Evolutionary conservation across 495 filamentous ascomycete genomes (phyloP).

Genomic region (Tetracladium setigerum): DNA sequence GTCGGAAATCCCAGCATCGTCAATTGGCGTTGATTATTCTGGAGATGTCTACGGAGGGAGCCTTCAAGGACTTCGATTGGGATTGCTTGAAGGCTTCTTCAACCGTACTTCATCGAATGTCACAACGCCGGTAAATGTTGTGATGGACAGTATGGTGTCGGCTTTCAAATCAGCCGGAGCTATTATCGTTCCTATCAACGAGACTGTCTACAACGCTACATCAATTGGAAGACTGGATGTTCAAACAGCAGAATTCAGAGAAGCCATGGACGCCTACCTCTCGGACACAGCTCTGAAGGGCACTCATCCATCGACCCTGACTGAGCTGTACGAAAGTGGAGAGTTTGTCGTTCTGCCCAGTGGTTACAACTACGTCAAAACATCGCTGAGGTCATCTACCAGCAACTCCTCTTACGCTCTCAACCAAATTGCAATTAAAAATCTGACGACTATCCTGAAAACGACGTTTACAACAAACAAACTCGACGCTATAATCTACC

Average conservation of each 20-base stretch:
- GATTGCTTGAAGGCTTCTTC: slow-evolving; percentile 42
- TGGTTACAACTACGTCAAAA: slow-evolving; percentile 44
- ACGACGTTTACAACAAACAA: slow-evolving; percentile 37
- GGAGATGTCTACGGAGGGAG: slow-evolving; percentile 21
- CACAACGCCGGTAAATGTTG: slow-evolving; percentile 43
- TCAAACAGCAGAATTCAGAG: slow-evolving; percentile 49
- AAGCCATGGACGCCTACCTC: slow-evolving; percentile 42
- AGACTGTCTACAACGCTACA: slow-evolving; percentile 41
- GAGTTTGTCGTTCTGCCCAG: slow-evolving; percentile 49
- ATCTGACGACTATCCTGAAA: slow-evolving; percentile 37
- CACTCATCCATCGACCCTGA: slow-evolving; percentile 30
- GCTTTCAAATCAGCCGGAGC: slow-evolving; percentile 27
- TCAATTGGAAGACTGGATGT: slow-evolving; percentile 42
- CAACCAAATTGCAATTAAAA: slow-evolving; percentile 33
- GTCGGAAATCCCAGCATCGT: slow-evolving; percentile 27
- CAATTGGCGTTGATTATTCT: slow-evolving; percentile 33
- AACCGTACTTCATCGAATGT: slow-evolving; percentile 28
- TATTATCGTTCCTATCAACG: slow-evolving; percentile 36
- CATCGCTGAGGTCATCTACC: slow-evolving; percentile 38
- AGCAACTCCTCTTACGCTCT: slow-evolving; percentile 35
- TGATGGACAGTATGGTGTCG: slow-evolving; percentile 30
- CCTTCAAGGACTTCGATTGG: slow-evolving; percentile 34
- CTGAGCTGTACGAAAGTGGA: slow-evolving; percentile 33
- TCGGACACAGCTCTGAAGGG: slow-evolving; percentile 24
- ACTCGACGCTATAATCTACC: slow-evolving; percentile 56